phyloP scores from a whole-genome alignment of 2,329 filamentous ascomycete genomes.

The Clonostachys byssicola region DNA sequence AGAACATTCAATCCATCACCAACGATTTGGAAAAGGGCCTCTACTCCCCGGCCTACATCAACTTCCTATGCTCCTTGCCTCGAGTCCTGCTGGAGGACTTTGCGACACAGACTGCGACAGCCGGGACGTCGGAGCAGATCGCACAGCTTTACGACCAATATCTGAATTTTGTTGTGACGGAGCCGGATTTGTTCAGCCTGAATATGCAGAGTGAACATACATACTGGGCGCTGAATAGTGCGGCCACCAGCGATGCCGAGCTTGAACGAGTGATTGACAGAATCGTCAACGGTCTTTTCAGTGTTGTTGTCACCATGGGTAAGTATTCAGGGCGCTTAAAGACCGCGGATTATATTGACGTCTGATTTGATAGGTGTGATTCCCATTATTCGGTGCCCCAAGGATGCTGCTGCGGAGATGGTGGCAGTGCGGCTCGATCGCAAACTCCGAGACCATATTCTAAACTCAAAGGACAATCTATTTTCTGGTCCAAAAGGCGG shows the following conservation, averaged over 20 bases:
- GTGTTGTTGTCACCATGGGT: constrained; percentile 98
- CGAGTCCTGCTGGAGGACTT: constrained; percentile 92
- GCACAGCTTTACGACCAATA: constrained; percentile 95
- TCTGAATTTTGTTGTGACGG: constrained; percentile 92
- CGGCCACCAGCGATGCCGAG: constrained; percentile 83
- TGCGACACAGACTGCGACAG: constrained; percentile 77
- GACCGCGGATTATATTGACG: not conserved
- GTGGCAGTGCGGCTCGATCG: constrained; percentile 92
- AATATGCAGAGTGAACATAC: constrained; percentile 87
- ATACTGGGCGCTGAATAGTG: constrained; percentile 96
- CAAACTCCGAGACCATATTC: constrained; percentile 90
- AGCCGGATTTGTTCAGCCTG: constrained; percentile 91
- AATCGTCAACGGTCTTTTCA: constrained; percentile 95
- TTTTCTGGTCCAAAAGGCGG: constrained; percentile 70
- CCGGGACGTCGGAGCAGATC: constrained; percentile 83
- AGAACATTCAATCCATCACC: constrained; percentile 80
- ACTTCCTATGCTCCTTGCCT: constrained; percentile 92
- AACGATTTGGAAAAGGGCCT: constrained; percentile 81
- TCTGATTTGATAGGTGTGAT: constrained; percentile 61
- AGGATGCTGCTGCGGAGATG: constrained; percentile 88
- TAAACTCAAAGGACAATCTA: constrained; percentile 97
- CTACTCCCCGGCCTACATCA: constrained; percentile 92
- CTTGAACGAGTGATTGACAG: constrained; percentile 83
- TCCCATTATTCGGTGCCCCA: constrained; percentile 91
- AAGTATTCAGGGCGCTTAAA: constrained; percentile 15